Evolutionary conservation across 2,329 filamentous ascomycete species (phyloP).

Genomic region (Fusarium succisae): DNA sequence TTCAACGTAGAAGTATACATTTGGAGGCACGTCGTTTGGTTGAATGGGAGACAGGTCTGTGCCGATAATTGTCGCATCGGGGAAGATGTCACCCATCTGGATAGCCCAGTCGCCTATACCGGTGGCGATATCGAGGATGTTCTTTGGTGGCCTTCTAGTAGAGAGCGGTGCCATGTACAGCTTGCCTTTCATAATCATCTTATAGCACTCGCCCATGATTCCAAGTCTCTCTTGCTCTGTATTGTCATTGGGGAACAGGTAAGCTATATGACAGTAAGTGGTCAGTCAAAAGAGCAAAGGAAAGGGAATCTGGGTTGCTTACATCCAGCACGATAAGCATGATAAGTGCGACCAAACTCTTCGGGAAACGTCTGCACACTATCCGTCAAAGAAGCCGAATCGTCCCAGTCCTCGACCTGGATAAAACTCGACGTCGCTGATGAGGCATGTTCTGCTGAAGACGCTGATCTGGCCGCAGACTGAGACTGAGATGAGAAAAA

Average conservation of each 20-base stretch:
- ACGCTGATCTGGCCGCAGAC: not conserved
- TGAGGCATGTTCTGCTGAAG: not conserved
- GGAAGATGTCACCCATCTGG: conserved; percentile 70
- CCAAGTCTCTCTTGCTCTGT: conserved; percentile 52
- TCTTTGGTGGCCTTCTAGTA: conserved; percentile 43
- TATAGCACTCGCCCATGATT: conserved; percentile 49
- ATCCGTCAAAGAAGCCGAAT: conserved; percentile 36
- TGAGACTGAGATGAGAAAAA: not conserved
- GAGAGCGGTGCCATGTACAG: conserved; percentile 53
- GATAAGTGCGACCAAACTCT: conserved; percentile 55
- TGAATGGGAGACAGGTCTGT: conserved; percentile 75
- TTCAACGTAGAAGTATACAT: conserved; percentile 78
- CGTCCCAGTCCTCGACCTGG: not conserved
- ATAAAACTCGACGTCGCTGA: not conserved
- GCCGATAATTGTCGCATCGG: conserved; percentile 64
- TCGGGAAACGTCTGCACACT: conserved; percentile 50
- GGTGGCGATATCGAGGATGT: conserved; percentile 54
- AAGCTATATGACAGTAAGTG: conserved; percentile 46
- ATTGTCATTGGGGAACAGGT: conserved; percentile 55
- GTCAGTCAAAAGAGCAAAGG: not conserved
- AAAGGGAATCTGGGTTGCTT: conserved; percentile 30
- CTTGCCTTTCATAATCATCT: conserved; percentile 47
- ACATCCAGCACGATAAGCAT: conserved; percentile 57
- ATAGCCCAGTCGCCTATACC: conserved; percentile 68
- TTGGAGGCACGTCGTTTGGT: conserved; percentile 70